Percentiles rank a stretch among this genome's conserved stretches.
Conservation (phyloP, 1,284 basidiomycete species). For the Microbotryomycetes sp. region DNA sequence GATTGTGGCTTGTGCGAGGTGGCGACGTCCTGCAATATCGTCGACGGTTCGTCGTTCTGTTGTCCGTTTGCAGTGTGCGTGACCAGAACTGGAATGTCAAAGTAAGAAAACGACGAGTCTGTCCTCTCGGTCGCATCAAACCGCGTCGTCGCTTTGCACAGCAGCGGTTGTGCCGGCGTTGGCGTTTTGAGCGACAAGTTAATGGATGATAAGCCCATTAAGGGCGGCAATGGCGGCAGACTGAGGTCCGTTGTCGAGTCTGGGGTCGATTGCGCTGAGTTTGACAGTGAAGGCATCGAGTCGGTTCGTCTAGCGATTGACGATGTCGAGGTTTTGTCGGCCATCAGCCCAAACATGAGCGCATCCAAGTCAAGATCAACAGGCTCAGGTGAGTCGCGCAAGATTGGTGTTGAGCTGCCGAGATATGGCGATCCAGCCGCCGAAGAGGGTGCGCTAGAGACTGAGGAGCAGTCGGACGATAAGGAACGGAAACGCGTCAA, state of each 20-base stretch:
- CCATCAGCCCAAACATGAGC: not conserved
- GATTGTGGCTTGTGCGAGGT: not conserved
- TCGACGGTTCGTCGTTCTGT: not conserved
- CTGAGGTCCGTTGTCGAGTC: not conserved
- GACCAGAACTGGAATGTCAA: not conserved
- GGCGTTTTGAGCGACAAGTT: not conserved
- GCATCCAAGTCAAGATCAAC: not conserved
- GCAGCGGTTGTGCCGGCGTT: not conserved
- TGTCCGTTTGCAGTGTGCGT: not conserved
- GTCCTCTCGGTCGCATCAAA: not conserved
- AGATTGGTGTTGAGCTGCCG: not conserved
- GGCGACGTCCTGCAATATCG: not conserved
- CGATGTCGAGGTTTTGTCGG: not conserved
- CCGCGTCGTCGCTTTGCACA: not conserved
- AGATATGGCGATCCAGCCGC: not conserved
- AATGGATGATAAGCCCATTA: not conserved
- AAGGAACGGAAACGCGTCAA: not conserved
- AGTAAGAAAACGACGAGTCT: not conserved
- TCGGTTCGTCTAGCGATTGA: not conserved
- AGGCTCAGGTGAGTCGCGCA: not conserved
- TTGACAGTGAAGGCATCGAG: not conserved
- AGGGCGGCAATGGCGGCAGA: not conserved
- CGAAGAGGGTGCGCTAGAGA: not conserved
- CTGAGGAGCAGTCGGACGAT: not conserved
- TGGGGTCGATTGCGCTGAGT: not conserved